These are phyloP conservation scores for Wickerhamomyces queroliae DNA, from an alignment of 805 yeast species.

Conservation along the genomic window DNA sequence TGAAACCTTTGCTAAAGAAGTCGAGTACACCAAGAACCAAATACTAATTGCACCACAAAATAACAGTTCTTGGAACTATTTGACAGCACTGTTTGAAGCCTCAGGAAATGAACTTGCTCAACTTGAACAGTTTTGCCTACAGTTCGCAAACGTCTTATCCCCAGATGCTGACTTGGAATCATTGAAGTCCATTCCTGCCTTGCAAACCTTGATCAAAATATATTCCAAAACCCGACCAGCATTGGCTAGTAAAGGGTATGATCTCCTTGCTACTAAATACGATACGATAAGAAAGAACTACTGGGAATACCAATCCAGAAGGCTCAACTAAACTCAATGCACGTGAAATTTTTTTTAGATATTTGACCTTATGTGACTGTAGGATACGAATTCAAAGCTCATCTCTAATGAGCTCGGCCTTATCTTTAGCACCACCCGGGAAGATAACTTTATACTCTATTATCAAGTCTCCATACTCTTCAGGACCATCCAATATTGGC, in stretches of 20 bases:
- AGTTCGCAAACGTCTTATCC: constrained; percentile 31
- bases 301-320: constrained; percentile 59
- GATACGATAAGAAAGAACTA: constrained; percentile 60
- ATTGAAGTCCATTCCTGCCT: constrained; percentile 49
- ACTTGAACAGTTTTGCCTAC: constrained; percentile 39
- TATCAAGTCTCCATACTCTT: constrained; percentile 48
- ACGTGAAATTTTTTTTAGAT: too few species aligned
- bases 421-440: constrained; percentile 31
- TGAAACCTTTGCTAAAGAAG: constrained; percentile 37
- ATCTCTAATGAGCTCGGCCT: constrained; percentile 13
- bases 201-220: constrained; percentile 55
- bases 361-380: too few species aligned
- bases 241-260: constrained; percentile 40
- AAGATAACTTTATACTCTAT: constrained; percentile 42
- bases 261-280: constrained; percentile 41
- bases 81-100: constrained; percentile 48
- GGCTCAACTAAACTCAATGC: too few species aligned
- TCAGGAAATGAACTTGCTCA: constrained; percentile 25
- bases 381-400: constrained; percentile 20
- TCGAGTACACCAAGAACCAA: constrained; percentile 40
- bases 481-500: constrained; percentile 55
- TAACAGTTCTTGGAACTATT: constrained; percentile 81
- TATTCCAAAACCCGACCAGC: constrained; percentile 24
- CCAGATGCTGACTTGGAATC: constrained; percentile 13
- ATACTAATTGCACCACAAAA: constrained; percentile 71